phyloP scores from a whole-genome alignment of 768 basidiomycete species.

The Termitomyces sp. region DNA sequence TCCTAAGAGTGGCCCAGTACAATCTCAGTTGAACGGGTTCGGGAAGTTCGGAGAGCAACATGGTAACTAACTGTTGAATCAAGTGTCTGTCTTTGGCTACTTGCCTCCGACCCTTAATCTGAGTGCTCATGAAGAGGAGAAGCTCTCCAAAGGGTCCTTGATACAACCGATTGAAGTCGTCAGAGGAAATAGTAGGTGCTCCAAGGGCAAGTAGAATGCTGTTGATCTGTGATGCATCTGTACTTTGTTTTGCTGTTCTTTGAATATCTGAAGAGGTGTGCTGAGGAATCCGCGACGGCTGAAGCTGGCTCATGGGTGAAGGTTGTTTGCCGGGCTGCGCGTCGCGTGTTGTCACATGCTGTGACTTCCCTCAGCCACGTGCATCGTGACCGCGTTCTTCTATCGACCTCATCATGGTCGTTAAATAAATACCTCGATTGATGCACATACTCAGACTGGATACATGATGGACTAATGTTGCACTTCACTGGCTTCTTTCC shows the following conservation, averaged over 20 bases:
- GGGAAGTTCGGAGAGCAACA: background rate
- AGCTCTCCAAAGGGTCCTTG: slow-evolving; percentile 16
- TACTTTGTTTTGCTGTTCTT: background rate
- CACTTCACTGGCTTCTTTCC: too few species aligned
- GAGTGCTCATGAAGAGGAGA: slow-evolving; percentile 16
- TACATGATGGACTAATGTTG: background rate
- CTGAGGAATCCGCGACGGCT: slow-evolving; percentile 12
- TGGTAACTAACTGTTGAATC: slow-evolving; percentile 14
- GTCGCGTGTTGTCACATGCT: slow-evolving; percentile 3
- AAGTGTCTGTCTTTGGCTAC: slow-evolving; percentile 12
- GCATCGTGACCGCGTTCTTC: too few species aligned
- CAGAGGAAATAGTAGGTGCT: slow-evolving; percentile 12
- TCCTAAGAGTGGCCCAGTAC: background rate
- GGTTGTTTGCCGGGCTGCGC: background rate
- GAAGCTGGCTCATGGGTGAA: background rate
- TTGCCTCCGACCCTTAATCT: slow-evolving; percentile 16
- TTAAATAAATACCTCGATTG: background rate
- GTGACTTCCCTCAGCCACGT: background rate
- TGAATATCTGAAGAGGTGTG: background rate
- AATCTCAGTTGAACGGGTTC: slow-evolving; percentile 6
- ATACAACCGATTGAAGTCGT: slow-evolving; percentile 18
- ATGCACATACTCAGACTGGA: background rate
- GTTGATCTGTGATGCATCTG: slow-evolving; percentile 8
- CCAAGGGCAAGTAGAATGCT: slow-evolving; percentile 11
- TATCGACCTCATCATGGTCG: too few species aligned